Base-by-base conservation (phyloP, 1,139 yeast species). In the Maudiozyma humilis region DNA sequence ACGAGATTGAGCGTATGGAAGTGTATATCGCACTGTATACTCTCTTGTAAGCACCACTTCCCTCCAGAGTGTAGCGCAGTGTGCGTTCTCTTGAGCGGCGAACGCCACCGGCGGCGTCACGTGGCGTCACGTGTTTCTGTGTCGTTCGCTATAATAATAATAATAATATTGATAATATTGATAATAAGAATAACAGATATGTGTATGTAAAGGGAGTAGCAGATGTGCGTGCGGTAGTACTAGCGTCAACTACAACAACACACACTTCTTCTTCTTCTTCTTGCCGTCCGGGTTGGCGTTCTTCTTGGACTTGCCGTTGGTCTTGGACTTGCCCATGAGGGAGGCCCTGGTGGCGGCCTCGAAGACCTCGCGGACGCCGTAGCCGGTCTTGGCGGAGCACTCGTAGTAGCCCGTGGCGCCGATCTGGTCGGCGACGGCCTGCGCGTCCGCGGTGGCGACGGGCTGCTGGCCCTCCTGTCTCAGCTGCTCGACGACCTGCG, bases 331-430 rank as follows among this genome's bases (percentile, higher is more conserved):
- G 34, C 65, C 61, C 65, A 62, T 63, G 46, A 67, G 39, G 7
- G 54, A 42, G n/a, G 70, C 70, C 67, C 95, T 79, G 38, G 96
- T 87, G 40, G 97, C 97, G 54, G 89, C 84, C 66, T 83, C 91
- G 62, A 87, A 86, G 44, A 86, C 93, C 67, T 84, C 93, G 69
- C 86, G 82, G 50, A 87, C 95, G 64, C 94, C 94, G 64, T 79
- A 82, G 52, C 93, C 93, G 47, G 87, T 80, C 71, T 87, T 79
- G 36, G 96, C 96, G 40, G 96, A 87, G 71, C 96, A 88, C 71
- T 89, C 96, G 63, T 88, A 73, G 67, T 87, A 86, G 58, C 80
- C 79, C 49, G 82, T 71, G 44, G 95, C 95, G 51, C 95, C 95
- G 57, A 87, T 84, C 67, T 82, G 82, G 56, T 79, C 82, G 43